phyloP scores from a whole-genome alignment of 2,329 filamentous ascomycete species.

The Penicillium sp. region DNA sequence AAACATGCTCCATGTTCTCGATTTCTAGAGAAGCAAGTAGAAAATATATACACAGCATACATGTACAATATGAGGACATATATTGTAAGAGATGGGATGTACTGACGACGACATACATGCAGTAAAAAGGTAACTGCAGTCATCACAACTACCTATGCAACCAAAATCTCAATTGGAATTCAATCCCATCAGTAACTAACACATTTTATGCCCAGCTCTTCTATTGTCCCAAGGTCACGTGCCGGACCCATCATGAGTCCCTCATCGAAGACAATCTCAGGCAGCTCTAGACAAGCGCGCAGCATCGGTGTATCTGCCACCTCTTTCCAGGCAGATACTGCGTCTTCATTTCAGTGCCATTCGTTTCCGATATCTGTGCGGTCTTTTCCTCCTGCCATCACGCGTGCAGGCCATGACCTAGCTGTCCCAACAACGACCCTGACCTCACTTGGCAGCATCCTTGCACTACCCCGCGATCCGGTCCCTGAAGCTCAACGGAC shows the following conservation, averaged over 20 bases:
- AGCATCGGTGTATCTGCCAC: slow-evolving; percentile 10
- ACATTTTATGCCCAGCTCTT: background rate
- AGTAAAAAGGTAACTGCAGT: background rate
- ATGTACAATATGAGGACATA: background rate
- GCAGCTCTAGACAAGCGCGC: slow-evolving; percentile 8
- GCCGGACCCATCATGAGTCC: background rate
- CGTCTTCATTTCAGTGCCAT: background rate
- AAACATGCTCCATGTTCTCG: no score
- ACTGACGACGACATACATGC: background rate
- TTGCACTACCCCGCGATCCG: background rate
- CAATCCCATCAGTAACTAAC: background rate
- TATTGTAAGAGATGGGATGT: no score
- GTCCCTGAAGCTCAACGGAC: background rate
- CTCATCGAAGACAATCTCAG: slow-evolving; percentile 5
- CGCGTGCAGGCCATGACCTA: slow-evolving; percentile 10
- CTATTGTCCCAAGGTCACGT: background rate
- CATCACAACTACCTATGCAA: no score
- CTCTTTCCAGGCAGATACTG: background rate
- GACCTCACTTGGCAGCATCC: background rate
- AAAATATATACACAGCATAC: background rate
- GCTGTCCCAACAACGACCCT: slow-evolving; percentile 1
- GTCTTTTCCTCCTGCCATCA: background rate
- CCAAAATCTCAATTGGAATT: background rate
- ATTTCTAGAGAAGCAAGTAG: background rate
- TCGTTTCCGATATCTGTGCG: background rate